phyloP scores from a whole-genome alignment of 2,329 filamentous ascomycete genomes.

The Neocucurbitaria cava region DNA sequence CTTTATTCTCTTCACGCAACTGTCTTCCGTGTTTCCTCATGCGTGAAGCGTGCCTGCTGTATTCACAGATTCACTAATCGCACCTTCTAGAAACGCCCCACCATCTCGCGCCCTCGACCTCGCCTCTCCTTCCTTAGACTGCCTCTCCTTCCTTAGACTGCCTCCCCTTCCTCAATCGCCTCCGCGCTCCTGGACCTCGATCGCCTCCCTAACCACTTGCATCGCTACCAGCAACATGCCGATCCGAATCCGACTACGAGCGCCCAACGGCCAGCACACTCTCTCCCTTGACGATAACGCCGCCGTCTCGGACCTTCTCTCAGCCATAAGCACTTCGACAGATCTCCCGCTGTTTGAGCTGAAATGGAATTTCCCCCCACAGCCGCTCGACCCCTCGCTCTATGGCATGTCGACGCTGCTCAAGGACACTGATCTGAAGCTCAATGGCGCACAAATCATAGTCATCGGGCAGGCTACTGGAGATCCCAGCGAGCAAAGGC shows the following conservation, averaged over 20 bases:
- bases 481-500: constrained; percentile 32
- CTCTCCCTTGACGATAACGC: constrained; percentile 73
- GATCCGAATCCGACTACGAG: constrained; percentile 79
- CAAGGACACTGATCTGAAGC: constrained; percentile 64
- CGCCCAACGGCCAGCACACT: constrained; percentile 74
- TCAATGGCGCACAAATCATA: constrained; percentile 75
- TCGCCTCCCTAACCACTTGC: constrained; percentile 4
- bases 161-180: neutral
- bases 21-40: neutral
- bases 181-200: neutral
- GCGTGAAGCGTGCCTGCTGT: neutral
- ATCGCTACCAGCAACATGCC: constrained; percentile 34
- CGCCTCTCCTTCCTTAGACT: neutral
- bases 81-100: constrained; percentile 4
- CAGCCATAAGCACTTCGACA: constrained; percentile 68
- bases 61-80: constrained; percentile 7
- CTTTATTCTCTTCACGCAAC: neutral
- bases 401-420: constrained; percentile 59
- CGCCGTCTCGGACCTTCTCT: constrained; percentile 67
- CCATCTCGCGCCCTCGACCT: neutral
- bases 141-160: neutral
- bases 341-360: constrained; percentile 72
- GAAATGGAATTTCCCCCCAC: constrained; percentile 85
- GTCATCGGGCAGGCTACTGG: constrained; percentile 58
- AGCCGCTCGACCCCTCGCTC: constrained; percentile 67